Evolutionary conservation across 805 yeast species (phyloP), one percentile per base, ranked within the genome.

Genomic region (Diddensiella santjacobensis): DNA sequence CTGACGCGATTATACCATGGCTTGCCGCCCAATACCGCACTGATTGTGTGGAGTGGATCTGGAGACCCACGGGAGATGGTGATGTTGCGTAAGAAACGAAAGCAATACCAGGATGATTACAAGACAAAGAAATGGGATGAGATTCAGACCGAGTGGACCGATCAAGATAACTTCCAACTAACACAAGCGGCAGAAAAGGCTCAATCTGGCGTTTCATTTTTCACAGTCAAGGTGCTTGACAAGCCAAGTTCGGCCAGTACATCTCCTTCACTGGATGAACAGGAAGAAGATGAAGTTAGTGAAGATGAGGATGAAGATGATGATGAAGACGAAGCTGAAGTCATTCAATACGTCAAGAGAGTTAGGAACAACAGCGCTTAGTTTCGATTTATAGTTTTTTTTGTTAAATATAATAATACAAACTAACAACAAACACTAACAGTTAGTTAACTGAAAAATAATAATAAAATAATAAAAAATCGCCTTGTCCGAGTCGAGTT

Each of bases 21-120:
- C 1, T 57, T 85, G 18, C 87, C 95, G 0, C 65, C 68, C 2
- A 74, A 80, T 30, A 75, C 95, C 0, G 64, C 81, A 19, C 55
- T 90, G 13, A 67, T 87, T 1, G 59, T 88, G 1, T 70, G 79
- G 56, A 73, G 87, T 0, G 87, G 86, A 1, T 69, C 76, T 44
- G 87, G 88, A 8, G 79, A 81, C 57, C 77, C 81, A 2, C 63
- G 73, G 6, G 74, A 71, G 43, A 60, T 65, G 54, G 69, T 37
- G 45, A 62, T 66, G 41, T 66, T 87, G 38, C 77, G 75, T 42
- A 60, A 61, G 8, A 55, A 73, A 24, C 72, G 73, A 52, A 67
- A 71, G 41, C 64, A 60, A 35, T 78, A 70, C 50, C 74, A 74
- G 51, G 61, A 67, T 49, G 70, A 71, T 30, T 75, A 71, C 62